phyloP scores from a whole-genome alignment of 2,329 filamentous ascomycete genomes.

The Aaosphaeria arxii region DNA sequence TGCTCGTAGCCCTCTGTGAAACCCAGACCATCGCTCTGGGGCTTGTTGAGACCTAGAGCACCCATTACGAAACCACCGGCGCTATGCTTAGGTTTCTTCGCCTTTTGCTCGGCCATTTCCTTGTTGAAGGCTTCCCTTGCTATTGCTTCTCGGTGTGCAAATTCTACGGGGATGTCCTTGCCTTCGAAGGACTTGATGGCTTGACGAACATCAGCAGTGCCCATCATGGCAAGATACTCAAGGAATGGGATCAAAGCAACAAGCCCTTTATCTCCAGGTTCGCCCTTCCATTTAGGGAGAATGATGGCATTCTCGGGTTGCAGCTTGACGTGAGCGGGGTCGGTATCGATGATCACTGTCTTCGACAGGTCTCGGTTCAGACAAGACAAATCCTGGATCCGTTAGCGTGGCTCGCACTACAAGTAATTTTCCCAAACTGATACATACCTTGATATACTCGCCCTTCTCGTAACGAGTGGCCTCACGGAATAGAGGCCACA shows the following conservation, averaged over 20 bases:
- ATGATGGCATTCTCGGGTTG: conserved; percentile 98
- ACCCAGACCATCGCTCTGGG: conserved; percentile 54
- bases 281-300: conserved; percentile 84
- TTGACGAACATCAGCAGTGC: conserved; percentile 80
- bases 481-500: conserved; percentile 92
- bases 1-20: conserved; percentile 76
- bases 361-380: conserved; percentile 95
- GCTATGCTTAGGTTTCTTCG: conserved; percentile 58
- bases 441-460: conserved; percentile 82
- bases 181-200: conserved; percentile 86
- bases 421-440: too few species aligned
- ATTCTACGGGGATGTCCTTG: conserved; percentile 85
- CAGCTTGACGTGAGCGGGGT: conserved; percentile 73
- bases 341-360: conserved; percentile 90
- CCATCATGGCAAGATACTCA: conserved; percentile 95
- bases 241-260: conserved; percentile 92
- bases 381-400: conserved; percentile 81
- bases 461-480: conserved; percentile 97
- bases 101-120: conserved; percentile 67
- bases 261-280: conserved; percentile 78
- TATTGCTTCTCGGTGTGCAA: conserved; percentile 80
- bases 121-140: conserved; percentile 82
- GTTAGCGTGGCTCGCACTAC: conserved; percentile 1
- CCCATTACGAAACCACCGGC: conserved; percentile 68
- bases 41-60: conserved; percentile 71